Evolutionary conservation across 1,139 yeast genomes (phyloP).

Genomic region (Suhomyces yuchorum): DNA sequence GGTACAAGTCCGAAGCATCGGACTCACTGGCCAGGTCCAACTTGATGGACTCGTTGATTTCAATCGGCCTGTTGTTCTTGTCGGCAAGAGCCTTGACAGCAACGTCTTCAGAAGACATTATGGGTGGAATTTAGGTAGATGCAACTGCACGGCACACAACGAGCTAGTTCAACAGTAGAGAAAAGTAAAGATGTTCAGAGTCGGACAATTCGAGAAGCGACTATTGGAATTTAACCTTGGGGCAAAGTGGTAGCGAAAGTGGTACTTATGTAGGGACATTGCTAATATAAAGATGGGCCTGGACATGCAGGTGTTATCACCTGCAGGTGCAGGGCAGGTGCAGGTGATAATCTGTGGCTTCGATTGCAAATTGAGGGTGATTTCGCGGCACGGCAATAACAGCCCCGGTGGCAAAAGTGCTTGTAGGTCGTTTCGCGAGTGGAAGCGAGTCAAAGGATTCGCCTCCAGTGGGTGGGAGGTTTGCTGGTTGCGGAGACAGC

Average conservation of each 20-base stretch:
- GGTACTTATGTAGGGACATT: neutral
- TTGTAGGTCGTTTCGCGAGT: neutral
- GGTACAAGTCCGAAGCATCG: slow-evolving; percentile 14
- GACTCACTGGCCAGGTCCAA: slow-evolving; percentile 6
- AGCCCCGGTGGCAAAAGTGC: neutral
- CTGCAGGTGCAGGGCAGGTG: neutral
- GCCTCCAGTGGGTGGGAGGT: too few relatives aligned
- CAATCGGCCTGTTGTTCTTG: slow-evolving; percentile 6
- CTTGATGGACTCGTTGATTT: slow-evolving; percentile 6
- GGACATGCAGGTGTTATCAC: neutral
- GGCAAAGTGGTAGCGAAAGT: neutral
- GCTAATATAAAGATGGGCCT: neutral
- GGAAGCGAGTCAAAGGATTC: neutral
- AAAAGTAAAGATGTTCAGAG: neutral
- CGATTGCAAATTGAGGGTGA: slow-evolving; percentile 5
- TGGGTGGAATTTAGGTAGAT: neutral
- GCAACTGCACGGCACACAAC: neutral
- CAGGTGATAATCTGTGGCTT: slow-evolving; percentile 8
- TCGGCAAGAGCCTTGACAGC: neutral
- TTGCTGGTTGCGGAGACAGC: too few relatives aligned
- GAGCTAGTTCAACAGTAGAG: neutral
- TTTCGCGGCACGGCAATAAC: neutral
- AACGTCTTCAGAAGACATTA: neutral
- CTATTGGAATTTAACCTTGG: neutral
- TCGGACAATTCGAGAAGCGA: neutral